phyloP scores from a whole-genome alignment of 257 asterid genomes.

The Nicotiana undulata region DNA sequence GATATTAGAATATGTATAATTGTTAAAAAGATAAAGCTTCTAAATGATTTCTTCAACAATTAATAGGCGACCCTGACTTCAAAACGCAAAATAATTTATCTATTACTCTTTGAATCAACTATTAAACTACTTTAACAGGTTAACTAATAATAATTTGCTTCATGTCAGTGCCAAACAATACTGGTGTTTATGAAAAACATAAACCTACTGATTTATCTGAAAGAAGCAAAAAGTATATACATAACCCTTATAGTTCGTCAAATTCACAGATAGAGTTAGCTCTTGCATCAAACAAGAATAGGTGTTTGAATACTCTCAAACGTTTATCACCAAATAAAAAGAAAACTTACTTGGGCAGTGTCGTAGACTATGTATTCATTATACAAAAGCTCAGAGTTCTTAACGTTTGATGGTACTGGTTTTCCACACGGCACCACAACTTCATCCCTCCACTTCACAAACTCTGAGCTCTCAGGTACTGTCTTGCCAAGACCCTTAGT shows the following conservation, averaged over 20 bases:
- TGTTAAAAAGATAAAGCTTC: neutral
- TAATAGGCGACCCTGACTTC: neutral
- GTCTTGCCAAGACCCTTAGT: conserved; percentile 92
- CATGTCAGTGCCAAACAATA: neutral
- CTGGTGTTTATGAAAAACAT: neutral
- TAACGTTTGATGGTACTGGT: conserved; percentile 63
- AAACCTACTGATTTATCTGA: neutral
- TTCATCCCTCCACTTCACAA: conserved; percentile 70
- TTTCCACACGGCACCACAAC: conserved; percentile 89
- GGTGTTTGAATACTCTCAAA: neutral
- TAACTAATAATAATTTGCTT: neutral
- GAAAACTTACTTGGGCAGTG: conserved; percentile 71
- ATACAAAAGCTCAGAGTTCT: conserved; percentile 76
- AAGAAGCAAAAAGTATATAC: neutral
- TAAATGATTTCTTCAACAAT: neutral
- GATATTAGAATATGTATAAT: neutral
- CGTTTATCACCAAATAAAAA: neutral
- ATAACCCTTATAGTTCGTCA: neutral
- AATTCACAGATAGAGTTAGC: neutral
- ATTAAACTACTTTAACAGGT: neutral
- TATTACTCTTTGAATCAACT: neutral
- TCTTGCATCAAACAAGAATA: neutral
- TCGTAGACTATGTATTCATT: conserved; percentile 89
- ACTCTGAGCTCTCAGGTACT: conserved; percentile 62
- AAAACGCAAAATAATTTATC: neutral